phyloP scores from a whole-genome alignment of 129 eudicot genomes.

The Daucus carota region DNA sequence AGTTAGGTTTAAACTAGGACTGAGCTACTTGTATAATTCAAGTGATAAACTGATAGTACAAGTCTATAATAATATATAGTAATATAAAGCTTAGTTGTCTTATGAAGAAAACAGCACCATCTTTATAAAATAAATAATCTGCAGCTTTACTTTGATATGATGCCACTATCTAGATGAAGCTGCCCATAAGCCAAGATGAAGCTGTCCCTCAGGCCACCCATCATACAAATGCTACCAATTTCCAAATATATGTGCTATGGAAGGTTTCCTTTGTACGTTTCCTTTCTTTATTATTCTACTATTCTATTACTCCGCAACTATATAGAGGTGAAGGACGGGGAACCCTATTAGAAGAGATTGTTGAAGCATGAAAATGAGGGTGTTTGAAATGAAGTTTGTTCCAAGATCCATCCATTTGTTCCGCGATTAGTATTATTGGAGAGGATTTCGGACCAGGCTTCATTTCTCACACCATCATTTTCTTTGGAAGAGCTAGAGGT shows the following conservation, averaged over 20 bases:
- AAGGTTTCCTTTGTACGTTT: not conserved
- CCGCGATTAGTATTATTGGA: not conserved
- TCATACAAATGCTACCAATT: not conserved
- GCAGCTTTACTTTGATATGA: not conserved
- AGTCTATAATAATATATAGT: not conserved
- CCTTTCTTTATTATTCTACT: not conserved
- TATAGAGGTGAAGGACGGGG: too few relatives aligned
- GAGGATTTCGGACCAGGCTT: constrained; percentile 14
- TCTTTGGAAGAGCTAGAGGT: not conserved
- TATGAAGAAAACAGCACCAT: not conserved
- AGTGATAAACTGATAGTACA: not conserved
- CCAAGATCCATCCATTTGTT: constrained; percentile 14
- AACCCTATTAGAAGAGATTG: constrained; percentile 1
- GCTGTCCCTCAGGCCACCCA: constrained; percentile 1
- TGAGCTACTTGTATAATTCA: not conserved
- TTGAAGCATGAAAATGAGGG: not conserved
- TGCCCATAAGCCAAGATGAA: not conserved
- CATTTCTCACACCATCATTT: constrained; percentile 18
- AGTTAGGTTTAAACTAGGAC: not conserved
- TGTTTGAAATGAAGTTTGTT: constrained; percentile 19
- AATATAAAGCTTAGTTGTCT: constrained; percentile 3
- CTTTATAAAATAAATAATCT: not conserved
- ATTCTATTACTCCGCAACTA: not conserved
- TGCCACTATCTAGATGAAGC: not conserved
- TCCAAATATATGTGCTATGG: constrained; percentile 1